Evolutionary conservation across 148 eudicot genomes (phyloP).

Genomic region (Camellia lanceoleosa): DNA sequence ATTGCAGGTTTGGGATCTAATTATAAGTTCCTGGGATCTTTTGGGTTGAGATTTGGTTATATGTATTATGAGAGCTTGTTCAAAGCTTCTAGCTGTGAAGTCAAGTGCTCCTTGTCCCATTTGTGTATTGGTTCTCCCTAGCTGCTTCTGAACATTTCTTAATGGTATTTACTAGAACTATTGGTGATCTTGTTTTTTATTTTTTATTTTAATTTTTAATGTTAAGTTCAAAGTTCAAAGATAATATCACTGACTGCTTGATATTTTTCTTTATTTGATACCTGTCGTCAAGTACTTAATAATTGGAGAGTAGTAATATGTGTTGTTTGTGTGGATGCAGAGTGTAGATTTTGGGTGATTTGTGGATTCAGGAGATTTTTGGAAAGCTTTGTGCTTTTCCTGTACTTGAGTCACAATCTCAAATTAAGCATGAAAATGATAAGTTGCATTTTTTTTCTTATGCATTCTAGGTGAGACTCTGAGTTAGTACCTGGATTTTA

Average conservation of each 20-base stretch:
- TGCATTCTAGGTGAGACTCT: slow-evolving; percentile 5
- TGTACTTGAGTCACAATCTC: not conserved
- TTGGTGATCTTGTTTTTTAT: not conserved
- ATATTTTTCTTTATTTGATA: not conserved
- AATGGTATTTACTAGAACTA: slow-evolving; percentile 1
- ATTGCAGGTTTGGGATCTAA: not conserved
- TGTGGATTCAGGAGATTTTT: not conserved
- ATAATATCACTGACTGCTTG: not conserved
- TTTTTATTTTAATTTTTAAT: not conserved
- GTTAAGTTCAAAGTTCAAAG: not conserved
- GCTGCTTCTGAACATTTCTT: not conserved
- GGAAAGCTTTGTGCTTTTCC: not conserved
- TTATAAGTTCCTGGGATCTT: not conserved
- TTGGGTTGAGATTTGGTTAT: not conserved
- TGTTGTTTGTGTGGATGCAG: slow-evolving; percentile 10
- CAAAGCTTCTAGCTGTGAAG: slow-evolving; percentile 7
- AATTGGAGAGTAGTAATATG: not conserved
- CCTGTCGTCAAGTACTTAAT: not conserved
- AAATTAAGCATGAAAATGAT: not conserved
- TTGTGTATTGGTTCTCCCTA: not conserved
- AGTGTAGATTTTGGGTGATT: slow-evolving; percentile 3
- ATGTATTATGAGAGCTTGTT: not conserved
- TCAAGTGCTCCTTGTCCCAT: not conserved
- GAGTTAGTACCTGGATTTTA: slow-evolving; percentile 3
- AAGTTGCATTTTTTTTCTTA: not conserved